phyloP scores from a whole-genome alignment of 345 rosid genomes.

The Luvunga scandens region DNA sequence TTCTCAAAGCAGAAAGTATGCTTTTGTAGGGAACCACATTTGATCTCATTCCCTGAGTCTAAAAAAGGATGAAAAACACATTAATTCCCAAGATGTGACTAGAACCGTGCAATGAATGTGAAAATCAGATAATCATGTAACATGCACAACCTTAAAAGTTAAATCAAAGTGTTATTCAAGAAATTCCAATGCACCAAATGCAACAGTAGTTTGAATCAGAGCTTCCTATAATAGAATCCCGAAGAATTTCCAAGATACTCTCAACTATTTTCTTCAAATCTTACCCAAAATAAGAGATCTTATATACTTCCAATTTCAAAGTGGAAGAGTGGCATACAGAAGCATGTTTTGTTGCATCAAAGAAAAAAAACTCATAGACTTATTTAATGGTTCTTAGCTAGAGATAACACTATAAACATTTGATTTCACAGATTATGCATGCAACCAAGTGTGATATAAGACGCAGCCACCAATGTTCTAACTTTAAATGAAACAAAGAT shows the following conservation, averaged over 20 bases:
- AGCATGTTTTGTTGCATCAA: background rate
- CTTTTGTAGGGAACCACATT: slow-evolving; percentile 82
- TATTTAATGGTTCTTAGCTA: background rate
- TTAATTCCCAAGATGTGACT: background rate
- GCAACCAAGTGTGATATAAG: slow-evolving; percentile 3
- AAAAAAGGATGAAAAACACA: slow-evolving; percentile 20
- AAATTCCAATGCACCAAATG: background rate
- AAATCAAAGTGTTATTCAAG: background rate
- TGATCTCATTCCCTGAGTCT: slow-evolving; percentile 74
- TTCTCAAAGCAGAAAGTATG: slow-evolving; percentile 66
- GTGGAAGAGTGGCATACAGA: background rate
- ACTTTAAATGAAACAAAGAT: background rate
- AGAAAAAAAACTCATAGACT: background rate
- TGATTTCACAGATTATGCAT: background rate
- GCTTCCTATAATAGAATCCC: background rate
- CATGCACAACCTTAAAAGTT: background rate
- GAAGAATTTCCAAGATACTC: background rate
- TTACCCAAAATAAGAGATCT: background rate
- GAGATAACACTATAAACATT: background rate
- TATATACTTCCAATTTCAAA: background rate
- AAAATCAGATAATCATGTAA: background rate
- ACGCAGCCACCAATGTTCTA: background rate
- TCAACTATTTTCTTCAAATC: background rate
- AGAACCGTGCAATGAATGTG: background rate
- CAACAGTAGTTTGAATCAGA: background rate